Evolutionary conservation across 1,139 yeast species (phyloP).

Genomic region (Kodamaea derodonti): DNA sequence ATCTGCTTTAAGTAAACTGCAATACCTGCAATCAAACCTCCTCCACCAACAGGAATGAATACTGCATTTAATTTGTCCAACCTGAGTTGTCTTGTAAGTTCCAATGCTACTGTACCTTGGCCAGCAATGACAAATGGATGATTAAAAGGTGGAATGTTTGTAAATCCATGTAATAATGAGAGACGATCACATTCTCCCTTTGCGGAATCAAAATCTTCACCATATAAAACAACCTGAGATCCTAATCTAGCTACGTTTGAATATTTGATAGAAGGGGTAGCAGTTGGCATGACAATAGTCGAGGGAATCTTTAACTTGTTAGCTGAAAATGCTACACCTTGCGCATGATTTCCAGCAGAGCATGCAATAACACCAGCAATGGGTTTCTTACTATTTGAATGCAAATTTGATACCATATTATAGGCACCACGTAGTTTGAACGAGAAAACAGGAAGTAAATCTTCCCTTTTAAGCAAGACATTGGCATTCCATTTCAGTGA

Average conservation of each 20-base stretch:
- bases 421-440: slow-evolving; percentile 97
- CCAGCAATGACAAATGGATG: slow-evolving; percentile 99
- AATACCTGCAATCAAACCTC: slow-evolving; percentile 90
- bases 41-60: slow-evolving; percentile 95
- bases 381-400: slow-evolving; percentile 52
- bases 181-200: slow-evolving; percentile 82
- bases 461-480: slow-evolving; percentile 83
- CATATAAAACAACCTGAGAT: slow-evolving; percentile 86
- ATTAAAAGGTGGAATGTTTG: slow-evolving; percentile 94
- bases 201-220: slow-evolving; percentile 92
- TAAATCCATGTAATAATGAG: slow-evolving; percentile 63
- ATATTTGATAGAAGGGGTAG: slow-evolving; percentile 92
- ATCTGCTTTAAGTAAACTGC: slow-evolving; percentile 86
- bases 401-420: slow-evolving; percentile 89
- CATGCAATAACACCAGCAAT: slow-evolving; percentile 93
- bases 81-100: slow-evolving; percentile 80
- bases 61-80: slow-evolving; percentile 78
- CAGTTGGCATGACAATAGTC: slow-evolving; percentile 96
- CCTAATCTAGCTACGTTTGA: slow-evolving; percentile 90
- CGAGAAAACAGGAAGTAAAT: slow-evolving; percentile 88
- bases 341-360: slow-evolving; percentile 99
- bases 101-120: slow-evolving; percentile 96
- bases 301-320: slow-evolving; percentile 81
- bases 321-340: slow-evolving; percentile 95
- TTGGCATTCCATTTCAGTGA: slow-evolving; percentile 71